phyloP scores from a whole-genome alignment of 2,329 filamentous ascomycete species.

The Tolypocladium pustulatum region DNA sequence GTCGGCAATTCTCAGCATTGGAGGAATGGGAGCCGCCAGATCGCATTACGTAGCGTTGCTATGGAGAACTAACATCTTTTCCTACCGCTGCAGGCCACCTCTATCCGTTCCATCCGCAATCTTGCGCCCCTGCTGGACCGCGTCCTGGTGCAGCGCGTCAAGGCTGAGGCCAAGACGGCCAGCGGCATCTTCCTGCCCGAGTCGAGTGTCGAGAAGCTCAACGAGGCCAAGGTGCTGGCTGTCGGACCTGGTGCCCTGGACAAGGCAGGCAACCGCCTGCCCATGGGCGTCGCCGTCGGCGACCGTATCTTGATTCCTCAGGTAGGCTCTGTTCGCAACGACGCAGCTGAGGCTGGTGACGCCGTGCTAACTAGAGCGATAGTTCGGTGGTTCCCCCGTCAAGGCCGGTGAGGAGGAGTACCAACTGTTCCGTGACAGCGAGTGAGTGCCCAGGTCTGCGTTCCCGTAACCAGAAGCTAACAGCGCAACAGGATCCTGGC shows the following conservation, averaged over 20 bases:
- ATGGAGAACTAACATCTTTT: background rate
- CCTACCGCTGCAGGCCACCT: slow-evolving; percentile 41
- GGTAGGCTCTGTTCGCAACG: slow-evolving; percentile 40
- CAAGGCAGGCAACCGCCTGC: slow-evolving; percentile 79
- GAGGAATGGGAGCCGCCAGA: background rate
- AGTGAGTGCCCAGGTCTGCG: slow-evolving; percentile 54
- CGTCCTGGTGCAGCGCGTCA: slow-evolving; percentile 94
- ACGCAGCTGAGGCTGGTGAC: background rate
- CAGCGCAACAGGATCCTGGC: slow-evolving; percentile 66
- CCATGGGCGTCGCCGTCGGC: slow-evolving; percentile 71
- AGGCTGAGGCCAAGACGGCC: slow-evolving; percentile 93
- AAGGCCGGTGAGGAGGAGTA: slow-evolving; percentile 98
- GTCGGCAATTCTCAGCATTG: background rate
- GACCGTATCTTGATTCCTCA: slow-evolving; percentile 95
- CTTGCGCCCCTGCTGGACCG: slow-evolving; percentile 95
- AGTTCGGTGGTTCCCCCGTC: slow-evolving; percentile 90
- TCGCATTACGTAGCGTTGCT: background rate
- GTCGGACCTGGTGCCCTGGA: slow-evolving; percentile 84
- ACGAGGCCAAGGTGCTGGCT: slow-evolving; percentile 92
- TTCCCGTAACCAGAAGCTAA: background rate
- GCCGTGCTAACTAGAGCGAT: slow-evolving; percentile 13
- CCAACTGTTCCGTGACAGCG: slow-evolving; percentile 91
- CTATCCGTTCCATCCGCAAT: slow-evolving; percentile 89
- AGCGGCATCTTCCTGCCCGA: slow-evolving; percentile 97
- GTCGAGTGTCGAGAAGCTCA: slow-evolving; percentile 93